Percentiles rank a stretch among this genome's conserved stretches.
These are phyloP conservation scores for Pseudocercospora musae DNA, from an alignment of 2,329 filamentous ascomycete species.

Conservation along the genomic window DNA sequence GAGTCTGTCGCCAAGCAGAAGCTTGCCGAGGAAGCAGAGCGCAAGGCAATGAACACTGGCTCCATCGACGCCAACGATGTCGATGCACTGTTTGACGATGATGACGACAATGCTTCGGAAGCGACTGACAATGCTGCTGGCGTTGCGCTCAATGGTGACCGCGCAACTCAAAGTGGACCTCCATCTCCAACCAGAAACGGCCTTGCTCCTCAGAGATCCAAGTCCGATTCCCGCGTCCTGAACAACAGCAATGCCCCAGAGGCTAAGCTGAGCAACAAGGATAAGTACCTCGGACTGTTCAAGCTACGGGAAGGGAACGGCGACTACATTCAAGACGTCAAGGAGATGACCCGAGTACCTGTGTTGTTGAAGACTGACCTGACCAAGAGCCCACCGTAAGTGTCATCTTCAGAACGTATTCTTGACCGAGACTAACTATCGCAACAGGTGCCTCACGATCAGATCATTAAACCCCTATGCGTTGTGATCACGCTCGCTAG, in stretches of 20 bases:
- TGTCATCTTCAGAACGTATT: slow-evolving; percentile 35
- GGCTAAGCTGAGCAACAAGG: slow-evolving; percentile 81
- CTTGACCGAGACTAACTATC: slow-evolving; percentile 36
- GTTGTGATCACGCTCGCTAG: slow-evolving; percentile 36
- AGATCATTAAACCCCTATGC: slow-evolving; percentile 78
- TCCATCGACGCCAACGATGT: slow-evolving; percentile 91
- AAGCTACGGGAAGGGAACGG: slow-evolving; percentile 86
- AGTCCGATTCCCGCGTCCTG: slow-evolving; percentile 89
- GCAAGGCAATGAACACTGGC: slow-evolving; percentile 90
- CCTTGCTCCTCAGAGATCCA: slow-evolving; percentile 75
- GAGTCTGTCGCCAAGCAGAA: slow-evolving; percentile 77
- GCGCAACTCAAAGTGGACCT: slow-evolving; percentile 91
- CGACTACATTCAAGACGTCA: slow-evolving; percentile 96
- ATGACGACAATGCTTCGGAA: slow-evolving; percentile 68
- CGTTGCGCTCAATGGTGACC: slow-evolving; percentile 76
- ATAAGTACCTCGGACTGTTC: slow-evolving; percentile 92
- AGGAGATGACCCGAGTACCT: slow-evolving; percentile 95
- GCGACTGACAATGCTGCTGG: slow-evolving; percentile 88
- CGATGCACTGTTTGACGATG: slow-evolving; percentile 93
- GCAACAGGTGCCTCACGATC: slow-evolving; percentile 71
- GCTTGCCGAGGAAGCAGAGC: slow-evolving; percentile 85
- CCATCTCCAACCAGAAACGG: slow-evolving; percentile 80
- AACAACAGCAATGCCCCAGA: slow-evolving; percentile 68
- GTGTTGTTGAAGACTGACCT: slow-evolving; percentile 98
- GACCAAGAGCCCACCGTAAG: slow-evolving; percentile 98